A percentile compares a stretch with the other conserved stretches of the same genome.
Evolutionary conservation across 306 rosid genomes (phyloP).

Genomic region (Prunus dulcis): DNA sequence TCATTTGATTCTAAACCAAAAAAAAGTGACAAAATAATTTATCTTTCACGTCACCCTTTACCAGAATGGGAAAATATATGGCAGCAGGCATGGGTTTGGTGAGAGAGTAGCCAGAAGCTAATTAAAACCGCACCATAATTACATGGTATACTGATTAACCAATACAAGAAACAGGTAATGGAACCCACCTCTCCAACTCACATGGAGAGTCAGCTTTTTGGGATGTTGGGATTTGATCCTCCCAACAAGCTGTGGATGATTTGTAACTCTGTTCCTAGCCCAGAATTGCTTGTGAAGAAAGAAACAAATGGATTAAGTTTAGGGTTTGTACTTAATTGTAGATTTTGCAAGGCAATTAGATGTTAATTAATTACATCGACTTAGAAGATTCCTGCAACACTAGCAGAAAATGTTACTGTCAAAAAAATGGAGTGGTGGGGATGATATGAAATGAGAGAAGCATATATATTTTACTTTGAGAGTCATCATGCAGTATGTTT

Average conservation of each 20-base stretch:
- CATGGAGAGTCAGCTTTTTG: slow-evolving; percentile 1
- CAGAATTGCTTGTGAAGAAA: background rate
- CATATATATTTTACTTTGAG: background rate
- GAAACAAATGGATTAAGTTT: background rate
- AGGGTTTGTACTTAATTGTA: background rate
- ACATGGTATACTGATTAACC: too few species aligned
- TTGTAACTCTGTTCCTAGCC: background rate
- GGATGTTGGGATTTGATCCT: slow-evolving; percentile 4
- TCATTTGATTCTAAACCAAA: background rate
- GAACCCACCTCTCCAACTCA: background rate
- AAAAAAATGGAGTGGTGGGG: background rate
- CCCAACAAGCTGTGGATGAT: background rate
- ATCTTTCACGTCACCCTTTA: slow-evolving; percentile 7
- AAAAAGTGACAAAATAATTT: background rate
- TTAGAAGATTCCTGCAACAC: background rate
- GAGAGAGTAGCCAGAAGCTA: background rate
- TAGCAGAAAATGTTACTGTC: background rate
- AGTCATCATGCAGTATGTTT: slow-evolving; percentile 6
- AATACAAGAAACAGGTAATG: background rate
- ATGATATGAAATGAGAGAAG: background rate
- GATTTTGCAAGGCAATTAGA: background rate
- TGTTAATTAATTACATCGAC: background rate
- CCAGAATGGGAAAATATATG: background rate
- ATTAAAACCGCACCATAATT: slow-evolving; percentile 5
- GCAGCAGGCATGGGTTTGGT: background rate